phyloP scores from a whole-genome alignment of 208 protist genomes.

The Acanthamoeba divionensis region DNA sequence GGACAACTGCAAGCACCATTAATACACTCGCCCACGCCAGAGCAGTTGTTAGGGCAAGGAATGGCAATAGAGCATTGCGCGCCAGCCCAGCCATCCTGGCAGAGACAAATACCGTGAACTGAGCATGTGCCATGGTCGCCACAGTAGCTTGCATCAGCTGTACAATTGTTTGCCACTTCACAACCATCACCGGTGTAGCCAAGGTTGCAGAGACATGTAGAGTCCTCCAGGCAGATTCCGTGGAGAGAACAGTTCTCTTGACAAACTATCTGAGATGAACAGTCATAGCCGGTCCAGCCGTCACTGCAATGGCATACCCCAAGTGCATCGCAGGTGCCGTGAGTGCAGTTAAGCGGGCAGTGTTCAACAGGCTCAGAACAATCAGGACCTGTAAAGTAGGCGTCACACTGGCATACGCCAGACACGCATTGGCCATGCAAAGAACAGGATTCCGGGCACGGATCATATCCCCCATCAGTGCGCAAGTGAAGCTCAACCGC shows the following conservation, averaged over 20 bases:
- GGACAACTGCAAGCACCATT: background rate
- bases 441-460: background rate
- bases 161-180: background rate
- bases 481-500: background rate
- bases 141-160: background rate
- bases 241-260: background rate
- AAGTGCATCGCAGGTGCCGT: background rate
- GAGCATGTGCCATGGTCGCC: background rate
- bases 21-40: background rate
- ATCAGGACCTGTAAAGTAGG: background rate
- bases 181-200: background rate
- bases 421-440: background rate
- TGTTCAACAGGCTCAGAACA: background rate
- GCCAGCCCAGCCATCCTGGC: background rate
- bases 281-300: background rate
- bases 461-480: background rate
- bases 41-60: slow-evolving; percentile 16
- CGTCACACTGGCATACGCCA: background rate
- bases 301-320: background rate
- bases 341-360: background rate
- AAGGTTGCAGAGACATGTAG: background rate
- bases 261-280: background rate
- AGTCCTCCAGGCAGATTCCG: background rate
- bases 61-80: background rate
- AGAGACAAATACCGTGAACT: background rate